A percentile compares a stretch with the other conserved stretches of the same genome.
Evolutionary conservation across 1,139 yeast genomes (phyloP).

Genomic region (Saccharomyces pastorianus): DNA sequence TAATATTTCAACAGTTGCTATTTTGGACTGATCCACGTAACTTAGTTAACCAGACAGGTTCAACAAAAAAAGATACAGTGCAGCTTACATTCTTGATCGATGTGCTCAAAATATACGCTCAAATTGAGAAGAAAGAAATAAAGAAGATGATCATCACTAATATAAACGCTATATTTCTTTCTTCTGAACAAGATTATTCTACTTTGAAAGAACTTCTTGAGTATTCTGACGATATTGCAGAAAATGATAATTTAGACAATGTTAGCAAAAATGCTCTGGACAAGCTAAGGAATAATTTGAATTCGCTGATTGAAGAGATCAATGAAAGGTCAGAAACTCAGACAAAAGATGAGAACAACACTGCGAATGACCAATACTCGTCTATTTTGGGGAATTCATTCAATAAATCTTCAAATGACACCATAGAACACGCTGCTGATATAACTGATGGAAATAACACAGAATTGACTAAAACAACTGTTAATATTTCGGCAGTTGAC

Average conservation of each 20-base stretch:
- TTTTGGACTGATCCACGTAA: conserved; percentile 83
- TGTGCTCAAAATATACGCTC: conserved; percentile 45
- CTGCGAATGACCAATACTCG: conserved; percentile 25
- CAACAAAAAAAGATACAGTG: conserved; percentile 37
- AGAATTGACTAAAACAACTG: not conserved
- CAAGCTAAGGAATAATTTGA: conserved; percentile 34
- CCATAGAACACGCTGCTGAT: conserved; percentile 13
- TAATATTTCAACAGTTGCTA: conserved; percentile 65
- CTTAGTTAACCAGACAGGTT: conserved; percentile 46
- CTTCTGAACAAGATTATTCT: conserved; percentile 29
- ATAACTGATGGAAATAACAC: conserved; percentile 5
- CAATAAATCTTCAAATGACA: conserved; percentile 11
- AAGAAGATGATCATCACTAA: conserved; percentile 50
- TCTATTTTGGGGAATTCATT: conserved; percentile 23
- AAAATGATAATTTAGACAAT: conserved; percentile 34
- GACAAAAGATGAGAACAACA: conserved; percentile 11
- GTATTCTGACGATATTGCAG: conserved; percentile 26
- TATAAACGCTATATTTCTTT: conserved; percentile 43
- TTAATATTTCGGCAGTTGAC: conserved; percentile 1
- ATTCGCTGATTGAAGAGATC: conserved; percentile 19
- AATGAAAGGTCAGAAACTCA: conserved; percentile 13
- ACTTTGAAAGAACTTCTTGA: conserved; percentile 24
- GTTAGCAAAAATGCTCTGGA: conserved; percentile 41
- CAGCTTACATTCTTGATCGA: conserved; percentile 56
- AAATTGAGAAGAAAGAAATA: conserved; percentile 42